Base-by-base conservation (phyloP, 2,329 filamentous ascomycete species). In the Canariomyces notabilis region DNA sequence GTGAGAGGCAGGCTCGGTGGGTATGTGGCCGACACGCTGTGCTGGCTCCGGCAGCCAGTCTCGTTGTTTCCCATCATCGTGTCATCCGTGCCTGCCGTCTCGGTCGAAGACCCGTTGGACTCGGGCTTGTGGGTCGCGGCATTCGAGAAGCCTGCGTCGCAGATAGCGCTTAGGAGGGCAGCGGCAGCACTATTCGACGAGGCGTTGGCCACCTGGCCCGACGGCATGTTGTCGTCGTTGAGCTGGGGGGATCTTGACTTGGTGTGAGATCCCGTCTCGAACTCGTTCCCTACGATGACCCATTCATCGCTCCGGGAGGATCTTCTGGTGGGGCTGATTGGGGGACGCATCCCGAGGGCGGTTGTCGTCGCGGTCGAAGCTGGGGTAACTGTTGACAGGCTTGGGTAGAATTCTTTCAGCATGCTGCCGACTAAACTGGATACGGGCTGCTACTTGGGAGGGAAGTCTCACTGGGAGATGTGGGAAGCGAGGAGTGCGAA, bases 141-240 rank as follows among this genome's bases (percentile, higher is more conserved):
- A n/a, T 15, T 18, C 12, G 18, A 26, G 31, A 12, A 18, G 33
- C 9, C 12, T 22, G 15, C 22, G 40, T 9, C 8, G 37, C 7
- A 14, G 15, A 11, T 22, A 29, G n/a, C 18, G 33, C 23, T 26
- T 26, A 37, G 16, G 2, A 16, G 15, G 31, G 22, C 31, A 8
- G 35, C 36, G 19, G 20, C 7, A 15, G n/a, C 33, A 36, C 31
- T 18, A 39, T 39, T 40, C 9, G 56, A 43, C 8, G 48, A 35
- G 37, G 46, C 48, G 42, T 35, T 40, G 39, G 52, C 53, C 2
- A 53, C 36, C 29, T 58, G 51, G 18, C 16, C 35, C 2, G 52
- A 58, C 4, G 57, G 49, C 32, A 53, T 41, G 40, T 59, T 59
- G 43, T 51, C 44, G 18, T 31, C 37, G 35, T 57, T 61, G 50